Percentiles rank a stretch among this genome's conserved stretches.
Evolutionary conservation across 768 basidiomycete genomes (phyloP).

Genomic region (Lentinus tigrinus): DNA sequence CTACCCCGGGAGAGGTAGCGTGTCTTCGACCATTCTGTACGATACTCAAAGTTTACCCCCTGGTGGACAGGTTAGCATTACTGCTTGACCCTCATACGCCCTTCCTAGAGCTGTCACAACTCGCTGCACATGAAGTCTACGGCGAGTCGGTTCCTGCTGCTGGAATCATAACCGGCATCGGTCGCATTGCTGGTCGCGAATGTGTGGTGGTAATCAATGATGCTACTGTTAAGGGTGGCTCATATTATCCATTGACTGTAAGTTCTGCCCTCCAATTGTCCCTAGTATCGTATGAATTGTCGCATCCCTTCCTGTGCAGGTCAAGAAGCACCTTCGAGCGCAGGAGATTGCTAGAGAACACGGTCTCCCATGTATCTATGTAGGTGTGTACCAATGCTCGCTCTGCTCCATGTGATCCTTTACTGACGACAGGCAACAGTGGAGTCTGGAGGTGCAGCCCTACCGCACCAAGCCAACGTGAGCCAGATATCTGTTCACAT

Average conservation of each 20-base stretch:
- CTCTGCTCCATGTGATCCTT: neutral
- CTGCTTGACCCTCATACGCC: slow-evolving; percentile 86
- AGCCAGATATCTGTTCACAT: neutral
- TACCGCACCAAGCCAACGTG: slow-evolving; percentile 89
- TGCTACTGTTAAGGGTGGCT: slow-evolving; percentile 90
- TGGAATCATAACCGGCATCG: slow-evolving; percentile 82
- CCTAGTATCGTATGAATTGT: neutral
- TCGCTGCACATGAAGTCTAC: slow-evolving; percentile 90
- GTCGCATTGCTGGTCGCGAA: slow-evolving; percentile 73
- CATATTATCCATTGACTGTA: slow-evolving; percentile 86
- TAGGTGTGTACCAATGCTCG: slow-evolving; percentile 56
- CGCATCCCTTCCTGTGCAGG: slow-evolving; percentile 36
- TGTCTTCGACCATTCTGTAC: neutral
- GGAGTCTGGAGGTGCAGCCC: slow-evolving; percentile 90
- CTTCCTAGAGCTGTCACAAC: slow-evolving; percentile 82
- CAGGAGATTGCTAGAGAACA: slow-evolving; percentile 95
- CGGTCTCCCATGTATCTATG: slow-evolving; percentile 85
- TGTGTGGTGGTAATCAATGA: slow-evolving; percentile 94
- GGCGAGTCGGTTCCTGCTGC: slow-evolving; percentile 79
- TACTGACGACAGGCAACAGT: slow-evolving; percentile 43
- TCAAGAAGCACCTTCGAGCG: slow-evolving; percentile 94
- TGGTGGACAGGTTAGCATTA: slow-evolving; percentile 53
- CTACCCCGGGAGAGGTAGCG: slow-evolving; percentile 78
- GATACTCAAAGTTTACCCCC: neutral
- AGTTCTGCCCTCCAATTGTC: slow-evolving; percentile 3